Percentiles rank a stretch among this genome's conserved stretches.
Conservation (phyloP, 2,329 filamentous ascomycete species). For the Curvularia sp. region DNA sequence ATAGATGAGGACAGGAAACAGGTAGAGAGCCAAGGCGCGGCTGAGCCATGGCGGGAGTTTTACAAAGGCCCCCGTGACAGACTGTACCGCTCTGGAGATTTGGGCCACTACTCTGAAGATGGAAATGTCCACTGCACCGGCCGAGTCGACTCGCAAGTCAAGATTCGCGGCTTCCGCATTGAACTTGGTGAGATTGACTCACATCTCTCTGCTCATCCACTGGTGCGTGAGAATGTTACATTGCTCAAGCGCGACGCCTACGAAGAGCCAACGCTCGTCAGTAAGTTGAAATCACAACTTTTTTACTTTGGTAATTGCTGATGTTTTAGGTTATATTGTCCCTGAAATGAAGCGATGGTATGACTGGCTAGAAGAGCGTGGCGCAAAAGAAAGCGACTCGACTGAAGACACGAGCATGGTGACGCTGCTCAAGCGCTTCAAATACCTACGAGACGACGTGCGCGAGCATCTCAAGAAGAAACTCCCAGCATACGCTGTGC, state of each 20-base stretch:
- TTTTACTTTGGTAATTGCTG: background rate
- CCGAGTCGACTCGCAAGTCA: conserved; percentile 86
- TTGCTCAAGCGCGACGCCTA: conserved; percentile 82
- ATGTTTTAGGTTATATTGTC: conserved; percentile 71
- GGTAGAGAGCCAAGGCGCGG: conserved; percentile 55
- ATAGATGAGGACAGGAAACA: conserved; percentile 66
- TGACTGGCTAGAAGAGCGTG: conserved; percentile 65
- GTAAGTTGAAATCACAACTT: conserved; percentile 44
- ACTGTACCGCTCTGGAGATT: conserved; percentile 85
- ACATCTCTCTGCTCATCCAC: conserved; percentile 74
- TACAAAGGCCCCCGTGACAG: conserved; percentile 85
- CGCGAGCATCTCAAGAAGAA: conserved; percentile 74
- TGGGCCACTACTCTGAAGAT: conserved; percentile 75
- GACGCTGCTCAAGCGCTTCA: conserved; percentile 66
- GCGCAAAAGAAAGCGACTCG: conserved; percentile 48
- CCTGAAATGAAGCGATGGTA: conserved; percentile 79
- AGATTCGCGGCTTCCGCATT: conserved; percentile 94
- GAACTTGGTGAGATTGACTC: conserved; percentile 93
- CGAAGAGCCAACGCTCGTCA: conserved; percentile 86
- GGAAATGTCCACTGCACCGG: conserved; percentile 81
- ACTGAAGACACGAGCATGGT: conserved; percentile 60
- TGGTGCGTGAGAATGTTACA: conserved; percentile 86
- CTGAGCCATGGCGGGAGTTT: conserved; percentile 78
- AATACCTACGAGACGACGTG: conserved; percentile 65
- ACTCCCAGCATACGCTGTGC: conserved; percentile 77